These are phyloP conservation scores for Besnoitia besnoiti DNA, from an alignment of 169 alveolate species.

Conservation along the genomic window DNA sequence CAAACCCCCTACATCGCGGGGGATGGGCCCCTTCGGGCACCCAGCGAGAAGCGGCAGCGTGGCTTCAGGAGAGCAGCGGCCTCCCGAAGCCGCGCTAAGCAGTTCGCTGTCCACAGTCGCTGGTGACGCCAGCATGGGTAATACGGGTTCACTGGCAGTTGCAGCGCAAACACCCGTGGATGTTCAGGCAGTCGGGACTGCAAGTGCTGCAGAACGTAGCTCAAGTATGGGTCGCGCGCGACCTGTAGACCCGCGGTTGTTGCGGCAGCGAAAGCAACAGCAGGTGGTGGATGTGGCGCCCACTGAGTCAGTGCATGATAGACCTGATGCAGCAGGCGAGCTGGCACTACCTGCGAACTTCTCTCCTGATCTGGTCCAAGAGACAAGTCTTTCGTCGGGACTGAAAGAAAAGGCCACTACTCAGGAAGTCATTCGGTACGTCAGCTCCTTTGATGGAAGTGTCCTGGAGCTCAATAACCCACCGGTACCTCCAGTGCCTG, in stretches of 20 bases:
- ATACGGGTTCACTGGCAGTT: not conserved
- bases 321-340: not conserved
- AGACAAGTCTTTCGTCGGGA: too few relatives aligned
- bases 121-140: not conserved
- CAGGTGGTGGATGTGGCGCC: not conserved
- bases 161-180: not conserved
- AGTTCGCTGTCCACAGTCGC: not conserved
- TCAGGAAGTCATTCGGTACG: not conserved
- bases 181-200: not conserved
- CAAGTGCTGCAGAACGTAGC: not conserved
- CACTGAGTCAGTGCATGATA: not conserved
- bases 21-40: not conserved
- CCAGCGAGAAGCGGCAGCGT: not conserved
- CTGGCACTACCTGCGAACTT: not conserved
- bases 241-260: not conserved
- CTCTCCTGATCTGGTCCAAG: too few relatives aligned
- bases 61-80: not conserved
- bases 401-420: not conserved
- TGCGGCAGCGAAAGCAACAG: not conserved
- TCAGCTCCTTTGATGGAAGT: not conserved
- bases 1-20: not conserved
- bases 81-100: not conserved
- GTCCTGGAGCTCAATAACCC: conserved; percentile 6
- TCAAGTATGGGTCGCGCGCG: not conserved
- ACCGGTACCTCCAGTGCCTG: not conserved